Base-by-base conservation (phyloP, 2,329 filamentous ascomycete genomes). In the Colletotrichum cereale region DNA sequence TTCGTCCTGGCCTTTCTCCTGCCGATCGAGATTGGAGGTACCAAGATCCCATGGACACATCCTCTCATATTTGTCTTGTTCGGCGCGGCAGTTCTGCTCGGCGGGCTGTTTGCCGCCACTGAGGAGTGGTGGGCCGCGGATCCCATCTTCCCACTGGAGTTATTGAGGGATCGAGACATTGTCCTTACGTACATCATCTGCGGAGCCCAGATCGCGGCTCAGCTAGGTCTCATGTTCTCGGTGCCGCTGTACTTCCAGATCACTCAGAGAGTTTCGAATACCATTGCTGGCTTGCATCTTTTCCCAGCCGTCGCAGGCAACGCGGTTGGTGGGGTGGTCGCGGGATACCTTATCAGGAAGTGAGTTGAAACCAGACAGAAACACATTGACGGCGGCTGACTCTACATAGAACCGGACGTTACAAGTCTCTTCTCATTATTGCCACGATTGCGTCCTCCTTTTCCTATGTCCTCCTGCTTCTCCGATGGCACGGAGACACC, bases 181-280 rank as follows among this genome's bases (percentile, higher is more conserved):
- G 80, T 89, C 5, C 82, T 86, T 1, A 85, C 86, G 0, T 89
- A 88, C 68, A 69, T 86, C 0, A 86, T 90, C 47, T 82, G 84
- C 29, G 80, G 82, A 2, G 80, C 87, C 0, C 90, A 92, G 73
- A 80, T 83, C 0, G 84, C 85, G 1, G 88, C 89, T 0, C 92
- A 93, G 75, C 66, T 77, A 2, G 72, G 72, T 8, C 72, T 73
- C 2, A 90, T 93, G 87, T 91, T 90, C 65, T 86, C 87, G 0
- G 86, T 93, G 0, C 92, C 92, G 0, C 79, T 93, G 0, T 93
- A 93, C 79, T 94, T 93, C 73, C 89, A 92, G 68, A 86, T 91
- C 1, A 91, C 90, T 0, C 81, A 86, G 6, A 81, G 84, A 0
- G 86, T 85, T 3, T 89, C 88, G 0, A 89, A 87, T 55, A 89